These are phyloP conservation scores for Salvia miltiorrhiza DNA, from an alignment of 257 asterid genomes.

Conservation along the genomic window DNA sequence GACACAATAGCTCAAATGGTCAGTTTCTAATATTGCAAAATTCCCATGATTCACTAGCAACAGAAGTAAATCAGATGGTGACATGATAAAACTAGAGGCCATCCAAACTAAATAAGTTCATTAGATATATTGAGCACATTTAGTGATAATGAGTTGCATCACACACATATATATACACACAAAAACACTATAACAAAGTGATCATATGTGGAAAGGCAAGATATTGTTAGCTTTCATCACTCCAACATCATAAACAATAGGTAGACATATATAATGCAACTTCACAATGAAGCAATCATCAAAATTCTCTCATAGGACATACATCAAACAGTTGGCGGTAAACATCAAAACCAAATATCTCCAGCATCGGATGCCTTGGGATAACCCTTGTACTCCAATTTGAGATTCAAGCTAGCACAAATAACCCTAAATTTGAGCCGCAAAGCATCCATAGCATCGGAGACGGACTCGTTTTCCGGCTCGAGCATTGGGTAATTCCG, in stretches of 20 bases:
- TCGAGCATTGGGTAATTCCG: slow-evolving; percentile 45
- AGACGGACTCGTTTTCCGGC: slow-evolving; percentile 52
- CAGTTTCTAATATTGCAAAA: no score
- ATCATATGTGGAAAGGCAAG: no score
- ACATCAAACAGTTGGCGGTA: slow-evolving; percentile 23
- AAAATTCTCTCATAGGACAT: slow-evolving; percentile 14
- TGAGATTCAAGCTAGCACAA: slow-evolving; percentile 53
- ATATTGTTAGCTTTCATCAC: no score
- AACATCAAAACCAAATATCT: slow-evolving; percentile 37
- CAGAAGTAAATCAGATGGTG: neutral
- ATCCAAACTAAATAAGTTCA: neutral
- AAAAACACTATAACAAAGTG: no score
- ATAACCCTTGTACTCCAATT: slow-evolving; percentile 48
- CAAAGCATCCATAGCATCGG: slow-evolving; percentile 45
- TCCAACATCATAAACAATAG: no score
- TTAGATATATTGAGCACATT: neutral
- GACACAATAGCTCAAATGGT: neutral
- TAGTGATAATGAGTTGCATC: neutral
- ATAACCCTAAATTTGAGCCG: slow-evolving; percentile 53
- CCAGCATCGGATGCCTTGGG: slow-evolving; percentile 30
- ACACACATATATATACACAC: no score
- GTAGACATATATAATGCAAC: neutral
- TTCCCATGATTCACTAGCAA: neutral
- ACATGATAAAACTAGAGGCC: neutral
- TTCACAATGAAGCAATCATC: neutral